Conservation (phyloP, 2,329 filamentous ascomycete species). For the Ceratocystis smalleyi region DNA sequence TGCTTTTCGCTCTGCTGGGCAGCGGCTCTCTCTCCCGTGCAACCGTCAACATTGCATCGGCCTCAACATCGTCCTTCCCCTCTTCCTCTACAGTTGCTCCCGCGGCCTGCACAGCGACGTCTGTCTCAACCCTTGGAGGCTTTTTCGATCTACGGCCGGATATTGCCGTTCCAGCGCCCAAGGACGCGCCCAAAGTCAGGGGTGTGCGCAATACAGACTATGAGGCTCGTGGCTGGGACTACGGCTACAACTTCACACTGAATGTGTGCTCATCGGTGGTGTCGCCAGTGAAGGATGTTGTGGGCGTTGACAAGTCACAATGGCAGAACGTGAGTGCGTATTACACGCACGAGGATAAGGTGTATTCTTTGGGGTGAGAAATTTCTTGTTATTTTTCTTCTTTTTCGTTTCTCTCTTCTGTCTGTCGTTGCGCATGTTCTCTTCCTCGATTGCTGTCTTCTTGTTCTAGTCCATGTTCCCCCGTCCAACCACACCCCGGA, state of each 20-base stretch:
- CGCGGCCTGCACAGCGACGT: conserved; percentile 40
- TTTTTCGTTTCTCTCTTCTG: conserved; percentile 18
- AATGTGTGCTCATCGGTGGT: conserved; percentile 71
- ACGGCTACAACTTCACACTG: conserved; percentile 65
- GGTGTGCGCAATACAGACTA: conserved; percentile 34
- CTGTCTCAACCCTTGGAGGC: conserved; percentile 38
- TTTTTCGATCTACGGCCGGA: conserved; percentile 46
- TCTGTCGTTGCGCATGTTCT: conserved; percentile 16
- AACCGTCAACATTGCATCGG: conserved; percentile 22
- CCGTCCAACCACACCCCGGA: neutral
- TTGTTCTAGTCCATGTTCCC: neutral
- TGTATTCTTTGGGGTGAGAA: conserved; percentile 60
- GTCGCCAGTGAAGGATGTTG: conserved; percentile 44
- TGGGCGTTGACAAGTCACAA: conserved; percentile 43
- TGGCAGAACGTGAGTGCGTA: conserved; percentile 69
- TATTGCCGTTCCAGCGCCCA: conserved; percentile 29
- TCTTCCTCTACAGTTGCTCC: conserved; percentile 22
- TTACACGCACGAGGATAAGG: conserved; percentile 49
- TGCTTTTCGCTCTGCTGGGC: conserved; percentile 19
- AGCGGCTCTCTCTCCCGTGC: conserved; percentile 23
- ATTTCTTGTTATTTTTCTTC: conserved; percentile 10
- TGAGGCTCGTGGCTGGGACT: conserved; percentile 57
- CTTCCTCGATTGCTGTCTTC: neutral
- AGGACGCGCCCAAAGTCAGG: conserved; percentile 31
- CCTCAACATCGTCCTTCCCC: conserved; percentile 27